Base-by-base conservation (phyloP, 2,329 filamentous ascomycete genomes). In the Polytolypa hystricis region DNA sequence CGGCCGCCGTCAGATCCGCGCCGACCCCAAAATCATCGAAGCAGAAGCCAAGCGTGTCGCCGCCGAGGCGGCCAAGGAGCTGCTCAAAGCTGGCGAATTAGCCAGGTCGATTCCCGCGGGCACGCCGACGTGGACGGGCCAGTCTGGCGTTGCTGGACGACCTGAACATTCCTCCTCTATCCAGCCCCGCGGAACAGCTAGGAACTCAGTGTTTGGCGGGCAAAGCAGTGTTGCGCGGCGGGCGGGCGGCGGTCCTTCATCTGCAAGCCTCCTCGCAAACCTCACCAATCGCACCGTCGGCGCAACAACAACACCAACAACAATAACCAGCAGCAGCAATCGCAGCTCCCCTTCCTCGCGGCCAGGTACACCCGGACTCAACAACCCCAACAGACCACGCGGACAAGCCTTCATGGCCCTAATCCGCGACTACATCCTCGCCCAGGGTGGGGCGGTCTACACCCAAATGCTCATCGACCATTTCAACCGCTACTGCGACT, bases 41-140 rank as follows among this genome's bases (percentile, higher is more conserved):
- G 74, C 77, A 7, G 86, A 95, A 60, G 89, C 89, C 0, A 79
- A 81, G 50, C 74, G 77, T 25, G 76, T 93, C 2, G 87, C 86
- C 2, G 75, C 79, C 0, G 69, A 82, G 51, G 87, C 89, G 2
- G 84, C 84, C 1, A 73, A 73, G 15, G 80, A 84, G 45, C 73
- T 96, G 2, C 75, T 78, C 19, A 75, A 75, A 41, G 79, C 85
- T 7, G 78, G 75, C 28, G 75, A 87, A 51, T 71, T 79, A 19
- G 85, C 87, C 2, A 71, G 77, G 8, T 71, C 67, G 6, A 67
- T 89, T 1, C 84, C 84, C 0, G 79, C 85, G 20, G 89, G 89
- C 5, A 85, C 83, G 0, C 84, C 91, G 6, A 95, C 89, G 1
- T 96, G 89, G 89, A 96, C 89, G 0, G 89, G 91, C 1, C 76